Evolutionary conservation across 2,329 filamentous ascomycete species (phyloP), one percentile per base, ranked within the genome.

Genomic region (Trichoderma oligosporum): DNA sequence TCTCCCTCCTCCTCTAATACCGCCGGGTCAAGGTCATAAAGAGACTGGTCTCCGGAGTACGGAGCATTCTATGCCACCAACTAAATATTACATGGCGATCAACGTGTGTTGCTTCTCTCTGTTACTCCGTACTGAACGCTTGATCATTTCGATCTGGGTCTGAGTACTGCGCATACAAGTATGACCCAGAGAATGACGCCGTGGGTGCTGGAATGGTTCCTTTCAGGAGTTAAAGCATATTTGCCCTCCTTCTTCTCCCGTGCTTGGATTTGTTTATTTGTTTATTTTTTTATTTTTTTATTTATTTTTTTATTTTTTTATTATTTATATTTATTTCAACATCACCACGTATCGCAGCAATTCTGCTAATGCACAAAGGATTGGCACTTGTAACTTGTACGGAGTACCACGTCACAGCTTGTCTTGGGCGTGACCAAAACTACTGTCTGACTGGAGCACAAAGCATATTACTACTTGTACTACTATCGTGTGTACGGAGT

Each of bases 351-450:
- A 24, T 33, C 22, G 5, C 8, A 8, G 27, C 27, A 31, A 31
- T 31, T 6, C 27, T 31, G 27, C 6, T 11, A 11, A 31, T 14
- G 33, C 33, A 14, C 25, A 22, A 12, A 2, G 16, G 12, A 6
- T 16, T 33, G 44, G 29, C 18, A 42, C 1, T 29, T 33, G 6
- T 35, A 20, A 20, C 31, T 45, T 46, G 41, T 55, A 55, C 41
- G n/a, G n/a, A n/a, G n/a, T n/a, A 46, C 51, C 51, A 55, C 39
- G 51, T 55, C 51, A 55, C 51, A 46, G 51, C 33, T 8, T 29
- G 16, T 18, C 51, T 45, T 29, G 51, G 31, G 51, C 51, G 51
- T 55, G 51, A 55, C 29, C 51, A 55, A 55, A 55, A 55, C 41
- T 55, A 55, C 51, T 35, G 51, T 16, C n/a, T n/a, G n/a, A n/a